A percentile compares a stretch with the other conserved stretches of the same genome.
These are phyloP conservation scores for Daldinia sp. DNA, from an alignment of 2,329 filamentous ascomycete species.

Conservation along the genomic window DNA sequence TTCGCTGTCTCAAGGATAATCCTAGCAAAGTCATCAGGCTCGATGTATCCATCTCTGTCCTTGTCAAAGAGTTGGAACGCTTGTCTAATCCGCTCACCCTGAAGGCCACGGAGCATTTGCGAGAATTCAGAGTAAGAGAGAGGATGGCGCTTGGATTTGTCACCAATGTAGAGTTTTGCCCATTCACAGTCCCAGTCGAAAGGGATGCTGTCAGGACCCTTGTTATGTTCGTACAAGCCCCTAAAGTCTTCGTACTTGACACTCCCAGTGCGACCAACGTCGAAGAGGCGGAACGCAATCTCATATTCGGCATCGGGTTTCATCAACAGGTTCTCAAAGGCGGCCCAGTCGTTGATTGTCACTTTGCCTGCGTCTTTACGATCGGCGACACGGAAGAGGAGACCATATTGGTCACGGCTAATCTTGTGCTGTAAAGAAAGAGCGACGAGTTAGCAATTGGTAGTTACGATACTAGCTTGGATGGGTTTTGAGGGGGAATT, in stretches of 20 bases:
- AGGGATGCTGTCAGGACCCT: constrained; percentile 82
- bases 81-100: constrained; percentile 94
- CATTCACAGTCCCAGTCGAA: constrained; percentile 98
- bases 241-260: constrained; percentile 93
- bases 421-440: constrained; percentile 84
- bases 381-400: constrained; percentile 93
- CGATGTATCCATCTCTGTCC: constrained; percentile 92
- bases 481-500: constrained; percentile 49
- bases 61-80: constrained; percentile 93
- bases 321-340: constrained; percentile 90
- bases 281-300: constrained; percentile 96
- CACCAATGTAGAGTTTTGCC: constrained; percentile 92
- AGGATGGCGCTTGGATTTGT: constrained; percentile 84
- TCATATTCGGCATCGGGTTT: constrained; percentile 99
- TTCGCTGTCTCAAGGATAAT: constrained; percentile 93
- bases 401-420: constrained; percentile 91
- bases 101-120: constrained; percentile 95
- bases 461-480: not conserved
- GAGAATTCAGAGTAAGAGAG: constrained; percentile 97
- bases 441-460: constrained; percentile 19
- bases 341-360: constrained; percentile 84
- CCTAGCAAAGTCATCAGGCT: constrained; percentile 93
- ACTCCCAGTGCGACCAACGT: constrained; percentile 80
- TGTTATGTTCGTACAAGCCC: constrained; percentile 85
- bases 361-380: constrained; percentile 76